Evolutionary conservation across 306 rosid species (phyloP).

Genomic region (Macrotyloma uniflorum): DNA sequence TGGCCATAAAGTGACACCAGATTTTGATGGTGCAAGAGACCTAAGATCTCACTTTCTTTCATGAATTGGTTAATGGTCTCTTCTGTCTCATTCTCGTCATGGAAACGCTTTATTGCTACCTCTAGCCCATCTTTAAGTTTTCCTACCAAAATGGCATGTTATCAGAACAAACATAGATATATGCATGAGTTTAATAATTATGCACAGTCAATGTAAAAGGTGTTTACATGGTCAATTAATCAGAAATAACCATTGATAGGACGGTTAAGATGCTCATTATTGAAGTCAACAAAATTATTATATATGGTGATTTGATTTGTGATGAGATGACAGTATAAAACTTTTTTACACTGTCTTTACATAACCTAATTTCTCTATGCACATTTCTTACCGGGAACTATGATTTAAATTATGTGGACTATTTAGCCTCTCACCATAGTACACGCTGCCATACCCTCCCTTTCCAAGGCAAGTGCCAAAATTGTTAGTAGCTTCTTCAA

Average conservation of each 20-base stretch:
- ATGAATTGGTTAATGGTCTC: conserved; percentile 61
- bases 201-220: no score
- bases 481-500: conserved; percentile 48
- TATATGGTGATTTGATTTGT: no score
- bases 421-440: conserved; percentile 50
- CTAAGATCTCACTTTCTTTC: conserved; percentile 57
- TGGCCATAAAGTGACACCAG: conserved; percentile 66
- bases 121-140: conserved; percentile 58
- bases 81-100: conserved; percentile 37
- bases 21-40: conserved; percentile 53
- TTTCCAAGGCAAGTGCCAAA: conserved; percentile 51
- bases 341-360: no score
- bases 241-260: no score
- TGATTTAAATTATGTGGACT: background rate
- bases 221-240: no score
- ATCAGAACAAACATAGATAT: background rate
- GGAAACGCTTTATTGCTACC: conserved; percentile 65
- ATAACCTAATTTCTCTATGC: no score
- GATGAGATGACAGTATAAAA: no score
- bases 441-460: conserved; percentile 69
- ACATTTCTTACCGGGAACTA: background rate
- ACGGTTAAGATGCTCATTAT: no score
- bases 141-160: conserved; percentile 39
- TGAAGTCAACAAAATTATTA: no score
- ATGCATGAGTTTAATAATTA: background rate